These are phyloP conservation scores for Backusella sp. DNA, from an alignment of 192 early-diverging fungal genomes.

Conservation along the genomic window DNA sequence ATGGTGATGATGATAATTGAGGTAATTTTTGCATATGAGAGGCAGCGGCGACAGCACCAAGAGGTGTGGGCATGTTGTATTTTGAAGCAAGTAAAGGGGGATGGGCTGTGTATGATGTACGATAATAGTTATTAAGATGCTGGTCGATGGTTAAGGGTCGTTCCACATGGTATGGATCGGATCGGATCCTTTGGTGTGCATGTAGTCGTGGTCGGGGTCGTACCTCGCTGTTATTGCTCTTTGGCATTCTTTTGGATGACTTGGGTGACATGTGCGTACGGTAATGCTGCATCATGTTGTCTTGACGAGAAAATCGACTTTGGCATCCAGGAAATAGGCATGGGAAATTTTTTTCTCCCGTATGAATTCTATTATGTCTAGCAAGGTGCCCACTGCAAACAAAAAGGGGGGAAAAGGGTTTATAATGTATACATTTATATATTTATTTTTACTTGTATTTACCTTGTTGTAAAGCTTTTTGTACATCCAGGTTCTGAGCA, in stretches of 20 bases:
- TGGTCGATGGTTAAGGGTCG: constrained; percentile 39
- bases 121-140: constrained; percentile 34
- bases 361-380: constrained; percentile 80
- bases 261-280: constrained; percentile 77
- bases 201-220: constrained; percentile 31
- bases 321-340: constrained; percentile 70
- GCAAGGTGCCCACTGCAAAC: constrained; percentile 70
- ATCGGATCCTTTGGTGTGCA: constrained; percentile 35
- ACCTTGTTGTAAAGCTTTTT: constrained; percentile 80
- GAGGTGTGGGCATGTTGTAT: constrained; percentile 8
- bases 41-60: neutral
- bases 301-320: constrained; percentile 76
- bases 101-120: neutral
- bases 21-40: neutral
- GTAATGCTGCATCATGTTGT: constrained; percentile 89
- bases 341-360: constrained; percentile 74
- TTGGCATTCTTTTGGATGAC: constrained; percentile 48
- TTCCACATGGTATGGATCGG: constrained; percentile 26
- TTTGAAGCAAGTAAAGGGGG: neutral
- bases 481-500: constrained; percentile 64
- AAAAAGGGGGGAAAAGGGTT: too few species aligned
- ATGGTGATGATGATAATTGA: neutral
- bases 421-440: neutral
- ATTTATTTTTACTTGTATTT: neutral
- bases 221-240: constrained; percentile 15